These are phyloP conservation scores for Rhodamnia argentea DNA, from an alignment of 345 rosid species.

Conservation along the genomic window DNA sequence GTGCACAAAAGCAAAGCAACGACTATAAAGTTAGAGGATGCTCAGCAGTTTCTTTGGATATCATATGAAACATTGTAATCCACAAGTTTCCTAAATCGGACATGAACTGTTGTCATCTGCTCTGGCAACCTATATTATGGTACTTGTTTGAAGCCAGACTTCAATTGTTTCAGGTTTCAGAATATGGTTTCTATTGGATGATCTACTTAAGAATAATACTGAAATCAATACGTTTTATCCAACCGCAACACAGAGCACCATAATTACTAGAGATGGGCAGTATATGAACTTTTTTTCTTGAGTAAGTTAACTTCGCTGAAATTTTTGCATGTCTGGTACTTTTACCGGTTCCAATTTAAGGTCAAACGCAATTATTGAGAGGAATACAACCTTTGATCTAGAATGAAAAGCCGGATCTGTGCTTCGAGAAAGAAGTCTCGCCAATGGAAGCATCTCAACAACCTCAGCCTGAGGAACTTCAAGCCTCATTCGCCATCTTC, in stretches of 20 bases:
- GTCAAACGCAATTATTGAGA: not conserved
- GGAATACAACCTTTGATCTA: slow-evolving; percentile 71
- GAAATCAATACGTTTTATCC: not conserved
- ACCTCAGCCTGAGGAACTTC: slow-evolving; percentile 98
- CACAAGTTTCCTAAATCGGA: not conserved
- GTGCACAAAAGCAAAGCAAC: not conserved
- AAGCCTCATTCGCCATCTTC: slow-evolving; percentile 99
- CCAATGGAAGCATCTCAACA: slow-evolving; percentile 99
- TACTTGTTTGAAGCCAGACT: not conserved
- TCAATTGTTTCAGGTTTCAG: not conserved
- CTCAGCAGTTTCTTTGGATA: not conserved
- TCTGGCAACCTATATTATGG: not conserved
- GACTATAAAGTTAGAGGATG: not conserved
- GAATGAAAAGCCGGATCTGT: slow-evolving; percentile 95
- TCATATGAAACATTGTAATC: not conserved
- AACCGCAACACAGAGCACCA: not conserved
- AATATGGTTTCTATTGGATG: not conserved
- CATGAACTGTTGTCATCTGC: not conserved
- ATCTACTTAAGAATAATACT: not conserved
- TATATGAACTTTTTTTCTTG: not conserved
- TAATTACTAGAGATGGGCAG: not conserved
- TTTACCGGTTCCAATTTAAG: not conserved
- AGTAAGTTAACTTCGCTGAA: not conserved
- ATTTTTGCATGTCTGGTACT: not conserved
- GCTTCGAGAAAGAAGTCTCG: slow-evolving; percentile 93